Evolutionary conservation across 2,329 filamentous ascomycete species (phyloP).

Genomic region (Teratosphaeriaceae sp.): DNA sequence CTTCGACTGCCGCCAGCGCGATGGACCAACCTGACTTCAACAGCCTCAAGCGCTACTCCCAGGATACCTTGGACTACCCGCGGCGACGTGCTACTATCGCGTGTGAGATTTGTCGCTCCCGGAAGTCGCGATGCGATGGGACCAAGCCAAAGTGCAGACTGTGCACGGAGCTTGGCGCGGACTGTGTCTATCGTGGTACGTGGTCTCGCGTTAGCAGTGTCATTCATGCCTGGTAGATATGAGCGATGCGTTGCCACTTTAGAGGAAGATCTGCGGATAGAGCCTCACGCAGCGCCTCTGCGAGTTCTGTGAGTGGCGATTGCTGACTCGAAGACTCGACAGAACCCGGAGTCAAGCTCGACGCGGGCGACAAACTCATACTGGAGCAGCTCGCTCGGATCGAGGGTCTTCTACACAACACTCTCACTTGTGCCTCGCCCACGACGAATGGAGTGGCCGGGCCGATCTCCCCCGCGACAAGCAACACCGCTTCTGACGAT

Average conservation of each 20-base stretch:
- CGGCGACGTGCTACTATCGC: constrained; percentile 28
- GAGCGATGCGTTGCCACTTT: no score
- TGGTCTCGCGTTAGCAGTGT: no score
- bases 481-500: constrained; percentile 36
- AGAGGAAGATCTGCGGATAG: no score
- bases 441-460: constrained; percentile 5
- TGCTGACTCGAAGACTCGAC: neutral
- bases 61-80: constrained; percentile 27
- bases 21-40: constrained; percentile 7
- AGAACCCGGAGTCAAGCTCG: constrained; percentile 79
- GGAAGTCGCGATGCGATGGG: constrained; percentile 30
- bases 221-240: no score
- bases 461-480: constrained; percentile 42
- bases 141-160: constrained; percentile 73
- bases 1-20: neutral
- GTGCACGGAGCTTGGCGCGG: constrained; percentile 72
- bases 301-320: no score
- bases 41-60: constrained; percentile 8
- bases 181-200: constrained; percentile 64
- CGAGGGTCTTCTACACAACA: constrained; percentile 70
- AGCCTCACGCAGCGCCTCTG: no score
- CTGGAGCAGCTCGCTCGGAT: constrained; percentile 71
- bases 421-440: constrained; percentile 32
- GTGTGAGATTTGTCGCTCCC: constrained; percentile 27
- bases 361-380: constrained; percentile 80